These are phyloP conservation scores for Lithospermum erythrorhizon DNA, from an alignment of 257 asterid species.

Conservation along the genomic window DNA sequence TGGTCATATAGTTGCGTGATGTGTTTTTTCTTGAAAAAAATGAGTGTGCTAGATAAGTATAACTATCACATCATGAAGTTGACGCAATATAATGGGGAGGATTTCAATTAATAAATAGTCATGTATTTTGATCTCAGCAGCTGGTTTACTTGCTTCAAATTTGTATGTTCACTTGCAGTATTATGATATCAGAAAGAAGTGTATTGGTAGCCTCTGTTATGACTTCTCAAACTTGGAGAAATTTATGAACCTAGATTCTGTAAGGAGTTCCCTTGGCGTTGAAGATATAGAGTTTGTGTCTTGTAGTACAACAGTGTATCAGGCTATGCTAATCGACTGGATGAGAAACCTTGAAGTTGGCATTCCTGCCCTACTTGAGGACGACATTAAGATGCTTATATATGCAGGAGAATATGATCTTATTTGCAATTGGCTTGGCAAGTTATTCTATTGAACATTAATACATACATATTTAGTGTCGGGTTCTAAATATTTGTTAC, in stretches of 20 bases:
- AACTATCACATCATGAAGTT: too few species aligned
- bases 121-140: too few species aligned
- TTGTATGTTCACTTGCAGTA: slow-evolving; percentile 29
- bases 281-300: slow-evolving; percentile 65
- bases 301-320: slow-evolving; percentile 57
- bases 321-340: slow-evolving; percentile 78
- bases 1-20: too few species aligned
- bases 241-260: slow-evolving; percentile 46
- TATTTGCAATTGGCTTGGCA: slow-evolving; percentile 79
- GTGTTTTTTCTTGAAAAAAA: too few species aligned
- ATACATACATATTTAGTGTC: background rate
- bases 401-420: slow-evolving; percentile 75
- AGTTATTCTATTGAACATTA: slow-evolving; percentile 1
- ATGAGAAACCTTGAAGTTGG: slow-evolving; percentile 79
- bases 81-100: too few species aligned
- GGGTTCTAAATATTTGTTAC: background rate
- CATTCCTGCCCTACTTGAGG: slow-evolving; percentile 66
- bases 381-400: slow-evolving; percentile 51
- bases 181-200: slow-evolving; percentile 65
- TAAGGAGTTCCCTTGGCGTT: slow-evolving; percentile 50
- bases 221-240: slow-evolving; percentile 74
- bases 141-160: background rate
- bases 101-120: too few species aligned
- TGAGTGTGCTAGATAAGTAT: too few species aligned
- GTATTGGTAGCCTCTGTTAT: slow-evolving; percentile 63